Conservation (phyloP, 2,329 filamentous ascomycete genomes). For the Fusarium verticillioides region DNA sequence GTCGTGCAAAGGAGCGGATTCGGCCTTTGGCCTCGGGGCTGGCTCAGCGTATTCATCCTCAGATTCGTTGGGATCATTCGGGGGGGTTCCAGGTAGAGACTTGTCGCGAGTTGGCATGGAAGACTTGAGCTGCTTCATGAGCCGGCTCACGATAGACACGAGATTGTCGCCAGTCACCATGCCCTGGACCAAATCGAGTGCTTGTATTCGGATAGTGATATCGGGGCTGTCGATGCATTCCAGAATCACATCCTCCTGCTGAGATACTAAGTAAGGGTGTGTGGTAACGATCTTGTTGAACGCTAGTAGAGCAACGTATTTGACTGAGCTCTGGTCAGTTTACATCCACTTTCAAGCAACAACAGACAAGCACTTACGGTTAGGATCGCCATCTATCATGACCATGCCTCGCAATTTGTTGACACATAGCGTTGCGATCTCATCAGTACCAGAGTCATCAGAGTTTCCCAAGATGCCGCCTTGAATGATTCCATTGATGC, state of each 20-base stretch:
- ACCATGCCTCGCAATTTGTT: constrained; percentile 95
- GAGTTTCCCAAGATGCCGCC: constrained; percentile 90
- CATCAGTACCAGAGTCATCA: constrained; percentile 85
- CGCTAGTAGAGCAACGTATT: constrained; percentile 94
- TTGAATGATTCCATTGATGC: constrained; percentile 98
- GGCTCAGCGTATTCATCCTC: constrained; percentile 59
- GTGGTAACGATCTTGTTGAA: constrained; percentile 95
- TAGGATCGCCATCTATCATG: constrained; percentile 91
- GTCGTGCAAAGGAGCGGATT: constrained; percentile 76
- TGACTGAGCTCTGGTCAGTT: constrained; percentile 67
- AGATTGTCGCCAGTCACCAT: constrained; percentile 94
- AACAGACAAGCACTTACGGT: constrained; percentile 68
- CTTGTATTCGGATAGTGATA: constrained; percentile 93
- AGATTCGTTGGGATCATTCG: constrained; percentile 59
- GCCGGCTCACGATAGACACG: constrained; percentile 81
- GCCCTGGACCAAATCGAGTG: constrained; percentile 88
- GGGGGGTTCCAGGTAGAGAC: constrained; percentile 55
- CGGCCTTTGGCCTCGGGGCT: constrained; percentile 46
- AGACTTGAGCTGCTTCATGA: constrained; percentile 87
- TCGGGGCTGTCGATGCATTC: constrained; percentile 96
- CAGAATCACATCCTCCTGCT: constrained; percentile 96
- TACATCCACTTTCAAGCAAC: neutral
- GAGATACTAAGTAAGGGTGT: constrained; percentile 86
- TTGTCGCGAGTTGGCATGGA: constrained; percentile 64
- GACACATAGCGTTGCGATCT: constrained; percentile 92